phyloP scores from a whole-genome alignment of 208 protist species.

The Tetramitus jugosus region DNA sequence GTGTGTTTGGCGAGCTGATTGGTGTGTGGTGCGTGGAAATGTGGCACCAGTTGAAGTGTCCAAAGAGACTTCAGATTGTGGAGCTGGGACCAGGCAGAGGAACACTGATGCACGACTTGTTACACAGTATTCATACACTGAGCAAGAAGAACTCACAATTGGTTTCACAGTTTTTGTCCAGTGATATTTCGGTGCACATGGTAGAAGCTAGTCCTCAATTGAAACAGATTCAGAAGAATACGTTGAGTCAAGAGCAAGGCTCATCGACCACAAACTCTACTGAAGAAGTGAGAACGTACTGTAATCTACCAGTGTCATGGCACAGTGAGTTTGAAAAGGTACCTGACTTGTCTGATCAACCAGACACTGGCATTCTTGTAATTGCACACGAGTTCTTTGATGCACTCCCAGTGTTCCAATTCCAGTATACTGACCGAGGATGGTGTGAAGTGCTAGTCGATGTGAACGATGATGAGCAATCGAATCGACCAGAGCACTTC shows the following conservation, averaged over 20 bases:
- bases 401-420: conserved; percentile 26
- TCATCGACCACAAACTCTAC: neutral
- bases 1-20: conserved; percentile 25
- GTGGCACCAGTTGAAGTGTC: conserved; percentile 9
- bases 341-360: neutral
- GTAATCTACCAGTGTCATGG: no score
- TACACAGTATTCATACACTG: neutral
- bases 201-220: neutral
- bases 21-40: neutral
- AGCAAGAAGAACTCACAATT: neutral
- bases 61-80: conserved; percentile 8
- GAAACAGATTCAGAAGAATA: neutral
- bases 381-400: conserved; percentile 32
- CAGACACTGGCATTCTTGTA: conserved; percentile 11
- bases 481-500: conserved; percentile 61
- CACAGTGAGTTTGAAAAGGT: neutral
- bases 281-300: no score
- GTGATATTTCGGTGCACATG: neutral
- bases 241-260: neutral
- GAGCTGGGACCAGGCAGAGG: conserved; percentile 30
- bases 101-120: conserved; percentile 25
- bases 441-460: conserved; percentile 80
- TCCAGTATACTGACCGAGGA: conserved; percentile 62
- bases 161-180: neutral
- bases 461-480: conserved; percentile 64